Evolutionary conservation across 345 rosid genomes (phyloP).

Genomic region (Acer yangbiense): DNA sequence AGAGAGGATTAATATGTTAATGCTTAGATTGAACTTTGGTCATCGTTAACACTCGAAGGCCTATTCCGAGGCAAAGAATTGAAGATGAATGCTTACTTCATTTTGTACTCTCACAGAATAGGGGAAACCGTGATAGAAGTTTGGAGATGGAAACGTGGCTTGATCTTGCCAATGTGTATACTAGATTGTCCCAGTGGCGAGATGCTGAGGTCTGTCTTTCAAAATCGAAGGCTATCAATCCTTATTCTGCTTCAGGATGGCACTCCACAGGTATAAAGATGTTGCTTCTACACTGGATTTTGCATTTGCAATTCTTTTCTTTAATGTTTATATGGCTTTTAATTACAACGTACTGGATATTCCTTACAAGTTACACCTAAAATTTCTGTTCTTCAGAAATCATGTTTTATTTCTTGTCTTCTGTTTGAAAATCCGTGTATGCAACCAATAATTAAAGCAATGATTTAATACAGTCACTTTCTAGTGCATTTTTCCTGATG

Average conservation of each 20-base stretch:
- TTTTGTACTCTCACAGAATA: slow-evolving; percentile 22
- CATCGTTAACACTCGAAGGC: background rate
- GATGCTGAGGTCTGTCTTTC: slow-evolving; percentile 77
- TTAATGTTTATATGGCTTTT: background rate
- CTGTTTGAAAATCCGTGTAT: background rate
- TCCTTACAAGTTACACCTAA: background rate
- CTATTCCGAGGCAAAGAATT: background rate
- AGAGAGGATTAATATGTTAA: background rate
- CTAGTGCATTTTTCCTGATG: background rate
- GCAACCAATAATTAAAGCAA: background rate
- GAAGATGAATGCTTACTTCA: background rate
- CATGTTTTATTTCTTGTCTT: background rate
- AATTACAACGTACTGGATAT: background rate
- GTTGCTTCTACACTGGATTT: background rate
- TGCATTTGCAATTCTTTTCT: background rate
- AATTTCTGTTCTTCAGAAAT: background rate
- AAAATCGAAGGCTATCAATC: slow-evolving; percentile 54
- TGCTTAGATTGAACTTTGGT: background rate
- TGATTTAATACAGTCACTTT: background rate
- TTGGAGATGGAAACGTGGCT: slow-evolving; percentile 79
- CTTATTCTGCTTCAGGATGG: slow-evolving; percentile 59
- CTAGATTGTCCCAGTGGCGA: slow-evolving; percentile 57
- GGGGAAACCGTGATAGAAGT: slow-evolving; percentile 31
- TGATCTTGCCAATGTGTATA: slow-evolving; percentile 63
- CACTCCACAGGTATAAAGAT: slow-evolving; percentile 46